These are phyloP conservation scores for Fusarium abutilonis DNA, from an alignment of 2,329 filamentous ascomycete species.

Conservation along the genomic window DNA sequence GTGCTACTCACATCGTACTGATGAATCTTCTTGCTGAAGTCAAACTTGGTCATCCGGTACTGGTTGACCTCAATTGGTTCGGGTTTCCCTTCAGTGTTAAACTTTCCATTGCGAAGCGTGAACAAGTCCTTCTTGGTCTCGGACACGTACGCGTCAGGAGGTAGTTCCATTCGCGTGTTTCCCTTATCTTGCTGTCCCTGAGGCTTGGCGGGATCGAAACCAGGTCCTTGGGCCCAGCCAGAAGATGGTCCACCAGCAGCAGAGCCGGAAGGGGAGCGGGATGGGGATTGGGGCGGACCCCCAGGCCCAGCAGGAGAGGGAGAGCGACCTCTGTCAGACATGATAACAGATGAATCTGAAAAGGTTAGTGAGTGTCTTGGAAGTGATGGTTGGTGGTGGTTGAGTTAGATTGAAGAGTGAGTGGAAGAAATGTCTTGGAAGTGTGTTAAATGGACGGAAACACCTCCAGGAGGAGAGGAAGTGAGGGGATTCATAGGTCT, in stretches of 20 bases:
- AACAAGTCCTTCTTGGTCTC: slow-evolving; percentile 50
- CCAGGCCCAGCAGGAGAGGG: slow-evolving; percentile 35
- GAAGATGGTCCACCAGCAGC: slow-evolving; percentile 23
- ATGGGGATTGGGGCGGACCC: slow-evolving; percentile 37
- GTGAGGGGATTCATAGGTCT: slow-evolving; percentile 4
- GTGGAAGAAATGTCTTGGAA: slow-evolving; percentile 7
- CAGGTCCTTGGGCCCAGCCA: slow-evolving; percentile 48
- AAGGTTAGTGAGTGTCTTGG: slow-evolving; percentile 5
- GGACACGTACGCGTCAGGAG: slow-evolving; percentile 63
- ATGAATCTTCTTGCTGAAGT: slow-evolving; percentile 69
- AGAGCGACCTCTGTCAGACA: slow-evolving; percentile 50
- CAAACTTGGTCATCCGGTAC: slow-evolving; percentile 71
- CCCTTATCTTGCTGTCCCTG: slow-evolving; percentile 47
- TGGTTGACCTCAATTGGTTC: slow-evolving; percentile 75
- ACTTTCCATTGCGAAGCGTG: slow-evolving; percentile 51
- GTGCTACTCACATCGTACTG: slow-evolving; percentile 82
- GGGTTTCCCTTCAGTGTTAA: slow-evolving; percentile 66
- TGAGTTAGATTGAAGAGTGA: slow-evolving; percentile 3
- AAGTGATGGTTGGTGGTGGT: neutral
- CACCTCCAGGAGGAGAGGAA: neutral
- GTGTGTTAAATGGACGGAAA: neutral
- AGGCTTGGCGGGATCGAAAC: slow-evolving; percentile 57
- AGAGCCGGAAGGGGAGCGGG: slow-evolving; percentile 33
- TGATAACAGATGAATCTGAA: slow-evolving; percentile 26
- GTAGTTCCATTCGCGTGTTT: slow-evolving; percentile 65